Conservation (phyloP, 192 early-diverging fungal genomes). For the Gaertneriomyces sp. region DNA sequence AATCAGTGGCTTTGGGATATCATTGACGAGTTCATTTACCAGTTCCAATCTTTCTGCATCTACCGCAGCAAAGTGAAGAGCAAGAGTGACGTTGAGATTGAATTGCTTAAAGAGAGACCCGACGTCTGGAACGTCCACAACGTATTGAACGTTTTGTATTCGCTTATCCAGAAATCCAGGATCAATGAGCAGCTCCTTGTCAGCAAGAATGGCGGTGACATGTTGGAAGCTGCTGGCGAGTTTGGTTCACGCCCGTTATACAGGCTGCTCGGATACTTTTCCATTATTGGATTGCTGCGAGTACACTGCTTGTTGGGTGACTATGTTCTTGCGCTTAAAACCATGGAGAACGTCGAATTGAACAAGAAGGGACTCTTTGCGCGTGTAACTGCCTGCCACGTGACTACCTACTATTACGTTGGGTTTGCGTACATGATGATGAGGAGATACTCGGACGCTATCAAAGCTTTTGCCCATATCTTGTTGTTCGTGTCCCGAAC, state of each 20-base stretch:
- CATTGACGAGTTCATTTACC: conserved; percentile 98
- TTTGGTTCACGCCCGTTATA: conserved; percentile 87
- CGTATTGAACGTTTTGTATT: conserved; percentile 94
- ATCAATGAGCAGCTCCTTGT: conserved; percentile 91
- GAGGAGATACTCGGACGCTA: conserved; percentile 92
- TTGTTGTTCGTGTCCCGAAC: conserved; percentile 85
- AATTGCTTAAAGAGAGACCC: conserved; percentile 76
- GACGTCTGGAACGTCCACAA: conserved; percentile 90
- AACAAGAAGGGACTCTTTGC: conserved; percentile 91
- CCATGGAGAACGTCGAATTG: conserved; percentile 93
- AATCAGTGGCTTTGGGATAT: conserved; percentile 99
- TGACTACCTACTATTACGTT: conserved; percentile 96
- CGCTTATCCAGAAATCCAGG: conserved; percentile 89
- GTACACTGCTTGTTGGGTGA: conserved; percentile 95
- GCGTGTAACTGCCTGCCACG: conserved; percentile 94
- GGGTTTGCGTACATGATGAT: conserved; percentile 99
- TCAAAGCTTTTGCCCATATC: conserved; percentile 86
- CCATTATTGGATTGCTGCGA: conserved; percentile 84
- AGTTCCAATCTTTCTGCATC: conserved; percentile 96
- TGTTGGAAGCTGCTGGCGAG: conserved; percentile 81
- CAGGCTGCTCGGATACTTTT: conserved; percentile 96
- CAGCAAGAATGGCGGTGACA: conserved; percentile 85
- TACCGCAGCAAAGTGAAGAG: conserved; percentile 84
- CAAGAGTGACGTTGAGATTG: conserved; percentile 76
- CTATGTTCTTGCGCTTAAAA: conserved; percentile 92